Evolutionary conservation across 148 eudicot species (phyloP), one percentile per base, ranked within the genome.

Genomic region (Chenopodium quinoa): DNA sequence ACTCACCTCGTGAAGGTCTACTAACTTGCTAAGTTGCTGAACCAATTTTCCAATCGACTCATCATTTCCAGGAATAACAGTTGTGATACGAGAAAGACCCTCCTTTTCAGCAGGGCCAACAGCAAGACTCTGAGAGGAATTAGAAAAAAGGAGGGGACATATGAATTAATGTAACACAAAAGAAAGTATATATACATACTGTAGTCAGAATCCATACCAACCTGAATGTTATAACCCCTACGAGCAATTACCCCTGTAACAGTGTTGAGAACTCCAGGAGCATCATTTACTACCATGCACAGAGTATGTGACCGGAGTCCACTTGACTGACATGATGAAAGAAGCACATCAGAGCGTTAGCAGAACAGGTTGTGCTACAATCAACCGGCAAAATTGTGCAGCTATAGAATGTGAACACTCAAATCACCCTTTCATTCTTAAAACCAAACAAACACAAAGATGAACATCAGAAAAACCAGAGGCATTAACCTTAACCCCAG

Each of bases 151-250:
- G 67, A 56, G 75, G 66, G 70, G 37, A 78, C 67, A 34, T 4
- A 29, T 66, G 19, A 71, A 50, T 63, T 63, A 12, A 37, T 20
- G 29, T 4, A 27, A n/a, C 25, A 44, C 7, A 48, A 44, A 65
- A 66, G 17, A 9, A 17, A 19, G 19, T 4, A 73, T 25, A 31
- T 5, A 25, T 2, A 4, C 19, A 4, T 31, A 66, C 46, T n/a
- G 73, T 5, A 34, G 37, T 37, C 20, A 1, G 54, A 58, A 76
- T 79, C 56, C 11, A 75, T 48, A 75, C 80, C 17, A 72, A 95
- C 98, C 93, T 95, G 98, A 81, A 95, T 88, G 83, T 93, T 92
- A 79, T 93, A 93, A 73, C 95, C 94, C 90, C 97, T 90, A 69
- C 91, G 91, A 80, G 98, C 85, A 88, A 93, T 87, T 48, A 93